Conservation (phyloP, 176 grass and related monocot species). For the Musa acuminata region DNA sequence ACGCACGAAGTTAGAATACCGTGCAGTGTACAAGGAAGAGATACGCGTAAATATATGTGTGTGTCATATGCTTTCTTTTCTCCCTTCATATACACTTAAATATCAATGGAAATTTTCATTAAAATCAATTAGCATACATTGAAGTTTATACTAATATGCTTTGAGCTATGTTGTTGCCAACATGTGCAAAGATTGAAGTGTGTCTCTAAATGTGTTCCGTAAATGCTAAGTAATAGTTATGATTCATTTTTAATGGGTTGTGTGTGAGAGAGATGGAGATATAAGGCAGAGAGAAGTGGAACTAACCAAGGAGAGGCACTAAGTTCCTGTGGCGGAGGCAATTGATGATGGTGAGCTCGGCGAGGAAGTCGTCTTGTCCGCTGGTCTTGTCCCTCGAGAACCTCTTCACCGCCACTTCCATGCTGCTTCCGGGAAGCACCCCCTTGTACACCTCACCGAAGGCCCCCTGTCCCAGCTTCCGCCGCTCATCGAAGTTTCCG, state of each 20-base stretch:
- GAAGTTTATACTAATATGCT: too few relatives aligned
- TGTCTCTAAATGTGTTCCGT: too few relatives aligned
- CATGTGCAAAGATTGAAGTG: too few relatives aligned
- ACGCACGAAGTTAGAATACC: too few relatives aligned
- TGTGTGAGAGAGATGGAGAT: not conserved
- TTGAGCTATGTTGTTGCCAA: too few relatives aligned
- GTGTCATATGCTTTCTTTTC: too few relatives aligned
- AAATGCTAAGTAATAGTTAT: not conserved
- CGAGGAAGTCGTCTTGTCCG: constrained; percentile 80
- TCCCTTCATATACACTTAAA: too few relatives aligned
- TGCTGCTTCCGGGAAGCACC: constrained; percentile 15
- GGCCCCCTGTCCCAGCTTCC: constrained; percentile 73
- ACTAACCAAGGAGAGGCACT: constrained; percentile 59
- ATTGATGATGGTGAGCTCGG: constrained; percentile 80
- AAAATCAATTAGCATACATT: too few relatives aligned
- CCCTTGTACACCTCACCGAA: constrained; percentile 66
- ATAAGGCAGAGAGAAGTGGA: not conserved
- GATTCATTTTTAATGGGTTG: too few relatives aligned
- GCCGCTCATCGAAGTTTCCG: constrained; percentile 61
- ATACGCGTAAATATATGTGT: too few relatives aligned
- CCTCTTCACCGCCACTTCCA: constrained; percentile 69
- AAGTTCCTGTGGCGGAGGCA: constrained; percentile 67
- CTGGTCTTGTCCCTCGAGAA: constrained; percentile 52
- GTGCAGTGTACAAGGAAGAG: too few relatives aligned
- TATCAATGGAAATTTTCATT: too few relatives aligned